Conservation (phyloP, 1,284 basidiomycete genomes). For the Marasmius sp. region DNA sequence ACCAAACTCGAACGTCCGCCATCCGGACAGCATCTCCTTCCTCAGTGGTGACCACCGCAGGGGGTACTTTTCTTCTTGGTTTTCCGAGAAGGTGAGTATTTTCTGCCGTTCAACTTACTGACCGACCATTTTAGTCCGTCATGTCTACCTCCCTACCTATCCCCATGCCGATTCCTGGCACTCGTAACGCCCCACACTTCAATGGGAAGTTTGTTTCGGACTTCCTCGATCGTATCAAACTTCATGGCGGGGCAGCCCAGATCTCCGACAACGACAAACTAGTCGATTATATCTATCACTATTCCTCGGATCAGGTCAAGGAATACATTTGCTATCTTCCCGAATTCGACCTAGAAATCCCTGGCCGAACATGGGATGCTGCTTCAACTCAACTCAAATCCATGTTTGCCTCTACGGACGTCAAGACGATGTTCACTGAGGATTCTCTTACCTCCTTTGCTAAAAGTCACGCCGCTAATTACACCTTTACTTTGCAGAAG, state of each 20-base stretch:
- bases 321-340: conserved; percentile 4
- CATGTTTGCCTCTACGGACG: conserved; percentile 6
- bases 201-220: conserved; percentile 1
- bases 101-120: not conserved
- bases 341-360: conserved; percentile 5
- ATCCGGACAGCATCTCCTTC: too few species aligned
- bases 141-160: not conserved
- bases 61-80: conserved; percentile 5
- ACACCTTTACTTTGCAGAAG: not conserved
- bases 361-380: conserved; percentile 3
- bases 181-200: conserved; percentile 1
- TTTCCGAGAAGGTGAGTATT: not conserved
- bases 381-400: conserved; percentile 1
- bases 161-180: conserved; percentile 6
- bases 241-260: conserved; percentile 2
- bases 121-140: not conserved
- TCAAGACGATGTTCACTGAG: conserved; percentile 1
- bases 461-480: conserved; percentile 1
- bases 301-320: conserved; percentile 10
- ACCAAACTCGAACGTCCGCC: too few species aligned
- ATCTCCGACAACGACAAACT: conserved; percentile 1
- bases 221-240: conserved; percentile 1
- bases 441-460: conserved; percentile 9
- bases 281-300: conserved; percentile 11
- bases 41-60: conserved; percentile 9